phyloP scores from a whole-genome alignment of 768 basidiomycete species.

The Paxillus rubicundulus region DNA sequence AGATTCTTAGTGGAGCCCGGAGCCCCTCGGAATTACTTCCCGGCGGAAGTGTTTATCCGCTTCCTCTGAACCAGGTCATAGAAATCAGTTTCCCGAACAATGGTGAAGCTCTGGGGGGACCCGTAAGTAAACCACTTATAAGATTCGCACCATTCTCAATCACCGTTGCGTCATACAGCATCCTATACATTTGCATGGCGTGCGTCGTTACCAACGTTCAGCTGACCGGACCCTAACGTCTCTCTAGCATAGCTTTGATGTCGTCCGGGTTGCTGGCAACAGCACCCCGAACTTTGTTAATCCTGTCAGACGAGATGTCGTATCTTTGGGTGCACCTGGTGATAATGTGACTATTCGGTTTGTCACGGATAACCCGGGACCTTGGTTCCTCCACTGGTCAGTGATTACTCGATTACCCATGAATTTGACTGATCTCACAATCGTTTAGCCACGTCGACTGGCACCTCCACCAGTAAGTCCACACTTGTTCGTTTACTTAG shows the following conservation, averaged over 20 bases:
- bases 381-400: conserved; percentile 52
- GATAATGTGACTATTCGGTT: conserved; percentile 58
- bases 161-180: conserved; percentile 23
- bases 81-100: conserved; percentile 45
- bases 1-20: conserved; percentile 53
- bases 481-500: background rate
- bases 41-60: conserved; percentile 43
- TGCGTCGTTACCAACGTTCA: conserved; percentile 16
- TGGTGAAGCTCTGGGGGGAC: conserved; percentile 23
- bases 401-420: background rate
- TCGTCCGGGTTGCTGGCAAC: conserved; percentile 19
- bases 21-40: conserved; percentile 50
- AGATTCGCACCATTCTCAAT: background rate
- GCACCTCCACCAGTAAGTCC: conserved; percentile 26
- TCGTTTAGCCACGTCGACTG: conserved; percentile 29
- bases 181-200: conserved; percentile 44
- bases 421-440: background rate
- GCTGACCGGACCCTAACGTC: background rate
- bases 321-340: conserved; percentile 26
- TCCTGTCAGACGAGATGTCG: conserved; percentile 36
- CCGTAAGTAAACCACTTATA: conserved; percentile 19
- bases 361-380: conserved; percentile 63
- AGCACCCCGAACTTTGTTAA: conserved; percentile 34
- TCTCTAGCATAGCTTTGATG: conserved; percentile 34
- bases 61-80: conserved; percentile 44